Evolutionary conservation across 148 eudicot genomes (phyloP).

Genomic region (Pharnaceum exiguum): DNA sequence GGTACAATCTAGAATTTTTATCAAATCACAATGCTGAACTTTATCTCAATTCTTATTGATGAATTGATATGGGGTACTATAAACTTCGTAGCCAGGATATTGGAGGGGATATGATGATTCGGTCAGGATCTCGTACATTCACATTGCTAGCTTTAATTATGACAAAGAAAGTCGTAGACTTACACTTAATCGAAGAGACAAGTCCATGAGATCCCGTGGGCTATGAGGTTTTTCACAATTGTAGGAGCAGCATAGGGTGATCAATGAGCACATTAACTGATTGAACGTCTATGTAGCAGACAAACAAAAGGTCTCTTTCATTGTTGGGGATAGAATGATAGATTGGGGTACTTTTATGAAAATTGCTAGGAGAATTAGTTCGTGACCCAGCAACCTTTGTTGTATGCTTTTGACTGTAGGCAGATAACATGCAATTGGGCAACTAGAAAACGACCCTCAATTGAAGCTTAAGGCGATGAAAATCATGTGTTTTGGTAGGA

Average conservation of each 20-base stretch:
- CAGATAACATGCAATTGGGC: conserved; percentile 5
- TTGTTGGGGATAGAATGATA: too few relatives aligned
- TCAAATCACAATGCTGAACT: too few relatives aligned
- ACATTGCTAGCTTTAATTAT: too few relatives aligned
- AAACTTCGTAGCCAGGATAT: too few relatives aligned
- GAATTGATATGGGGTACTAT: too few relatives aligned
- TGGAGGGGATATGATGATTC: too few relatives aligned
- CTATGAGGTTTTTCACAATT: neutral
- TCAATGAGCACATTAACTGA: neutral
- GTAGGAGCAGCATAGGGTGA: neutral
- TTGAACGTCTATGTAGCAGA: too few relatives aligned
- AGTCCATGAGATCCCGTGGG: neutral
- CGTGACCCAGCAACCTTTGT: neutral
- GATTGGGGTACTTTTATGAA: conserved; percentile 2
- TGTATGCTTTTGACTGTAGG: neutral
- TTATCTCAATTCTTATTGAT: too few relatives aligned
- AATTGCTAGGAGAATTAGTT: neutral
- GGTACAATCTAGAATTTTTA: too few relatives aligned
- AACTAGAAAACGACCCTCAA: conserved; percentile 1
- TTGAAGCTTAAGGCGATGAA: neutral
- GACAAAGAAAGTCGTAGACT: too few relatives aligned
- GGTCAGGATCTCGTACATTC: too few relatives aligned
- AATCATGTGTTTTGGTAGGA: conserved; percentile 2
- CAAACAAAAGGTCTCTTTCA: neutral
- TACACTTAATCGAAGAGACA: neutral